These are phyloP conservation scores for Dendrothele bispora DNA, from an alignment of 768 basidiomycete genomes.

Conservation along the genomic window DNA sequence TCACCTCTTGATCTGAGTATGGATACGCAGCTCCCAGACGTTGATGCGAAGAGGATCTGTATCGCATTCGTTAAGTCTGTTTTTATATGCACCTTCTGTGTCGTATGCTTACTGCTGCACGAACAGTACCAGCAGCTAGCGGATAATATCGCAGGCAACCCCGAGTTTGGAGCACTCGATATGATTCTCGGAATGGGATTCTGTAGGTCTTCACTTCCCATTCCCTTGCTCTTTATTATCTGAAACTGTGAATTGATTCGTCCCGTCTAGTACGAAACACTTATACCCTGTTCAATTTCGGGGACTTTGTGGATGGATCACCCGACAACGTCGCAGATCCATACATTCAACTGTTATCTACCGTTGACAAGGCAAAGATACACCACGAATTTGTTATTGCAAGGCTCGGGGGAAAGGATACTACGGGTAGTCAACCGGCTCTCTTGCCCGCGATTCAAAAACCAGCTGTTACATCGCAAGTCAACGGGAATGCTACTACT, in stretches of 20 bases:
- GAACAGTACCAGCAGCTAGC: neutral
- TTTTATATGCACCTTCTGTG: too few relatives aligned
- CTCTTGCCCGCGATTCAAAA: neutral
- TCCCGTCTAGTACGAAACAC: constrained; percentile 14
- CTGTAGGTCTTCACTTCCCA: constrained; percentile 6
- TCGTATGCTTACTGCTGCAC: too few relatives aligned
- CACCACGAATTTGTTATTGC: constrained; percentile 19
- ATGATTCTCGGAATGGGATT: constrained; percentile 13
- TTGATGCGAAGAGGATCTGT: too few relatives aligned
- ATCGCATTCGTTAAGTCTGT: too few relatives aligned
- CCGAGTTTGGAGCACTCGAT: constrained; percentile 5
- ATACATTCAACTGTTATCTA: constrained; percentile 20
- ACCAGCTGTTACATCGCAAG: too few relatives aligned
- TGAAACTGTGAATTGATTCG: neutral
- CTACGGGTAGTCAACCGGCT: neutral
- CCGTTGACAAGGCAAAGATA: constrained; percentile 12
- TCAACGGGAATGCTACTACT: too few relatives aligned
- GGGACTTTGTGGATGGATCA: constrained; percentile 19
- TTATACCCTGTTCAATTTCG: constrained; percentile 22
- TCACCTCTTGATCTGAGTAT: constrained; percentile 21
- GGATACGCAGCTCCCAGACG: too few relatives aligned
- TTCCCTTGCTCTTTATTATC: too few relatives aligned
- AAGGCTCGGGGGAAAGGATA: constrained; percentile 12
- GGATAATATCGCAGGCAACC: neutral
- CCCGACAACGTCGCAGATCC: constrained; percentile 16